Evolutionary conservation across 1,284 basidiomycete species (phyloP).

Genomic region (Melampsora larici-populina): DNA sequence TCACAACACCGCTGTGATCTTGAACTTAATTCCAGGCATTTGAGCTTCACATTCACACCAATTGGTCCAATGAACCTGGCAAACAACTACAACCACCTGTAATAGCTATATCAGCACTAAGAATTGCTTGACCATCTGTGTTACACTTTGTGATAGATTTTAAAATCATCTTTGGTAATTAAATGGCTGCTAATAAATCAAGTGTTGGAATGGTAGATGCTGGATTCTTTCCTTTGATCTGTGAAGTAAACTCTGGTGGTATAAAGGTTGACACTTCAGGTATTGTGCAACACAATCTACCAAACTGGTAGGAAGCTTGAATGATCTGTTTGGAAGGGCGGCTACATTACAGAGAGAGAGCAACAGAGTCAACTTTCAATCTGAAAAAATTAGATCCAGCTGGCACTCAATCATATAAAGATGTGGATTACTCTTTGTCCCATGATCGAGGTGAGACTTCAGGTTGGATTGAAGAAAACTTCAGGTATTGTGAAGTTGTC

Average conservation of each 20-base stretch:
- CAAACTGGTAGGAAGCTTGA: conserved; percentile 96
- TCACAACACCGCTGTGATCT: conserved; percentile 90
- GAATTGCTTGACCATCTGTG: conserved; percentile 79
- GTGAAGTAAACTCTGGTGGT: conserved; percentile 1
- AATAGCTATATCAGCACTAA: conserved; percentile 88
- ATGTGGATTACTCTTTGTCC: conserved; percentile 73
- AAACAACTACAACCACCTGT: conserved; percentile 87
- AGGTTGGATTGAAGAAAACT: no score
- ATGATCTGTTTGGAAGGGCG: conserved; percentile 61
- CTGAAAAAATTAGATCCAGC: no score
- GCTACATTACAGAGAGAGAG: no score
- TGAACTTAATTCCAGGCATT: conserved; percentile 67
- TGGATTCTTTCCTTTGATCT: conserved; percentile 10
- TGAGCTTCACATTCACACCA: conserved; percentile 69
- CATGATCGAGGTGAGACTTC: no score
- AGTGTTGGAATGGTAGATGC: conserved; percentile 54
- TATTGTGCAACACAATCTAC: conserved; percentile 73
- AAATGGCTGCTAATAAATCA: conserved; percentile 63
- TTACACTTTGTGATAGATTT: conserved; percentile 81
- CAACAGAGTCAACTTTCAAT: no score
- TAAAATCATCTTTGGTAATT: conserved; percentile 71
- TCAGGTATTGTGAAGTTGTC: no score
- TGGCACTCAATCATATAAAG: no score
- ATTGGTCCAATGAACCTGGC: conserved; percentile 80
- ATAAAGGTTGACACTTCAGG: conserved; percentile 67